Base-by-base conservation (phyloP, 148 eudicot genomes). In the Diospyros lotus region DNA sequence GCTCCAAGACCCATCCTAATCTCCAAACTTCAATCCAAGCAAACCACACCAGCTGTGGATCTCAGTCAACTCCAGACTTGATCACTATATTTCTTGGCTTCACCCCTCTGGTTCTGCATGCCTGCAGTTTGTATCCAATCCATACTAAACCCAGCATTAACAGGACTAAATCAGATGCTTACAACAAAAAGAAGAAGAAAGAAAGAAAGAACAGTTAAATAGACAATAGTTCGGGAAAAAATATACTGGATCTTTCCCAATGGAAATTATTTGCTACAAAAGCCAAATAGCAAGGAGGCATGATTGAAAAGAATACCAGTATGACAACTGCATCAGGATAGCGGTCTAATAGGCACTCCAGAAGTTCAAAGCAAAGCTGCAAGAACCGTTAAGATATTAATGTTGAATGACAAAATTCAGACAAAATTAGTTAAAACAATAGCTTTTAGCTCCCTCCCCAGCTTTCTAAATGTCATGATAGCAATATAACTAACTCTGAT, bases 311-410 rank as follows among this genome's bases (percentile, higher is more conserved):
- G 60, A 55, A 63, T 89, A 89, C 96, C 91, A 84, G 82, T 51
- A 64, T 76, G 38, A 74, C 71, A 60, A 86, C 70, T 55, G 84
- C 87, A 82, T 80, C 90, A 68, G 89, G 84, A 65, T 88, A 88
- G 58, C 80, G 77, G 63, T 84, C 82, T 61, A 95, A 79, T 69
- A 95, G 81, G 85, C 89, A 88, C 78, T 86, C 86, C 62, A 95
- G 84, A 83, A 95, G 87, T 89, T 92, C 92, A 85, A 87, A 87
- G 85, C 93, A 92, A 64, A 92, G 89, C 98, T 95, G 94, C 87
- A 76, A 71, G 58, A 82, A 68, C 60, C 28, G 56, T 64, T 63
- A 45, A 64, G 59, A 11, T 13, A 9, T 11, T 58, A 48, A 75
- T 10, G n/a, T 66, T n/a, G 6, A 45, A 67, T 10, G 28, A 1